Evolutionary conservation across 495 filamentous ascomycete genomes (phyloP).

Genomic region (Cercophora samala): DNA sequence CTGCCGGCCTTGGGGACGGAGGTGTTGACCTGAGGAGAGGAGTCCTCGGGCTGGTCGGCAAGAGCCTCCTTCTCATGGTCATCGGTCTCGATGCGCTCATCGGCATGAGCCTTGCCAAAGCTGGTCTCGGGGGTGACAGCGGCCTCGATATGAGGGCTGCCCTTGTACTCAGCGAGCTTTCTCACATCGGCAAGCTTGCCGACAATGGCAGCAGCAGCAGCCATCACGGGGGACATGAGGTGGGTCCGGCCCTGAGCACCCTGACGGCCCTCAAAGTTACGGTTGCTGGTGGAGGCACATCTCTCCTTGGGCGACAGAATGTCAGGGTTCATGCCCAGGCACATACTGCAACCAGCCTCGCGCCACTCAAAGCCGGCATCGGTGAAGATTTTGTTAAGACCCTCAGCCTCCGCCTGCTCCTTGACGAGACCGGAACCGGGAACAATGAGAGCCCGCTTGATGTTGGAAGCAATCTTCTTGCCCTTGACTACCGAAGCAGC

Average conservation of each 20-base stretch:
- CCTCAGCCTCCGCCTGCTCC: constrained; percentile 85
- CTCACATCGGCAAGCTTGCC: constrained; percentile 91
- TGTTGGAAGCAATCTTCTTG: constrained; percentile 76
- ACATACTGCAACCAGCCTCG: constrained; percentile 98
- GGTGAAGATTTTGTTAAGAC: constrained; percentile 85
- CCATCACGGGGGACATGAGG: constrained; percentile 96
- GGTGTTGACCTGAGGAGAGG: constrained; percentile 58
- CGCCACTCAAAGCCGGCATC: constrained; percentile 97
- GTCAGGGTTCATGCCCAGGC: constrained; percentile 98
- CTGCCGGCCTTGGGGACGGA: constrained; percentile 49
- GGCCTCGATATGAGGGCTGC: constrained; percentile 46
- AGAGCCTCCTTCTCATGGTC: constrained; percentile 71
- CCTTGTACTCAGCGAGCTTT: constrained; percentile 61
- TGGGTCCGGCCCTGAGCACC: constrained; percentile 91
- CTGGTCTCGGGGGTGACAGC: constrained; percentile 28
- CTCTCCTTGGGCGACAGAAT: constrained; percentile 92
- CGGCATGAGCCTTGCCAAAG: constrained; percentile 55
- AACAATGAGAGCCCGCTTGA: constrained; percentile 93
- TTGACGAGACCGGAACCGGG: constrained; percentile 95
- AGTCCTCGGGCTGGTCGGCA: constrained; percentile 71
- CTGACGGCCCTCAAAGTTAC: constrained; percentile 96
- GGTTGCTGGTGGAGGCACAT: constrained; percentile 92
- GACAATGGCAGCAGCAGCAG: constrained; percentile 81
- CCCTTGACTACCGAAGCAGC: constrained; percentile 83
- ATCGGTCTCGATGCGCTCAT: constrained; percentile 69